Conservation (phyloP, 495 filamentous ascomycete genomes). For the Endocarpon pusillum region DNA sequence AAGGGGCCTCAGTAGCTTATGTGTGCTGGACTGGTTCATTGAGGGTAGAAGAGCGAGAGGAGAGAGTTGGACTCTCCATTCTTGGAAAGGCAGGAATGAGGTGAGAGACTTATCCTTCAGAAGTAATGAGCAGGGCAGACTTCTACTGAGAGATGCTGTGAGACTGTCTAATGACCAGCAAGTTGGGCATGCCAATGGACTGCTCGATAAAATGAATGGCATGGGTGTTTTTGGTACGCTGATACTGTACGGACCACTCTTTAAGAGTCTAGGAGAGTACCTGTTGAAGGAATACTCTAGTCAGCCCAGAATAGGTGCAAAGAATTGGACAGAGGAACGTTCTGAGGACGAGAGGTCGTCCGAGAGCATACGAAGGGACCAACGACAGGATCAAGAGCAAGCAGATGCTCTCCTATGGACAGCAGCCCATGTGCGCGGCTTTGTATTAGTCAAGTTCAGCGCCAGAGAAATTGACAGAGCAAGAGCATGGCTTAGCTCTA, state of each 20-base stretch:
- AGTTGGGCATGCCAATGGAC: constrained; percentile 8
- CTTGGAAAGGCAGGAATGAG: constrained; percentile 74
- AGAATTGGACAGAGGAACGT: constrained; percentile 42
- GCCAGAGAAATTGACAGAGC: constrained; percentile 44
- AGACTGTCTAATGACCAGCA: constrained; percentile 45
- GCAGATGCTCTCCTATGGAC: constrained; percentile 61
- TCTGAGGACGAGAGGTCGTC: constrained; percentile 17
- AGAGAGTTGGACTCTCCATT: constrained; percentile 71
- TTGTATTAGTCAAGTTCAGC: constrained; percentile 76
- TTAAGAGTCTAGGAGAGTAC: constrained; percentile 45
- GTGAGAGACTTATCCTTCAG: constrained; percentile 36
- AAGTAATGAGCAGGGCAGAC: constrained; percentile 23
- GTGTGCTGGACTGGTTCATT: constrained; percentile 83
- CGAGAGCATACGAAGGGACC: constrained; percentile 24
- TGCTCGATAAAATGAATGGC: constrained; percentile 23
- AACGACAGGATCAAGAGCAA: constrained; percentile 33
- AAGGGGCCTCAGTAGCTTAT: constrained; percentile 42
- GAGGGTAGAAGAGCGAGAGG: constrained; percentile 71
- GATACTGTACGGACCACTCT: constrained; percentile 59
- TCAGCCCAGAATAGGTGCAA: constrained; percentile 68
- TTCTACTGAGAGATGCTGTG: constrained; percentile 69
- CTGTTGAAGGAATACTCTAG: constrained; percentile 58
- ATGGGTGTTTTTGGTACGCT: constrained; percentile 65
- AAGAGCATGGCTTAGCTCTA: constrained; percentile 38
- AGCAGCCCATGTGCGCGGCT: constrained; percentile 64